Evolutionary conservation across 305 asterid genomes (phyloP), one percentile per base, ranked within the genome.

Genomic region (Euphrasia arctica): DNA sequence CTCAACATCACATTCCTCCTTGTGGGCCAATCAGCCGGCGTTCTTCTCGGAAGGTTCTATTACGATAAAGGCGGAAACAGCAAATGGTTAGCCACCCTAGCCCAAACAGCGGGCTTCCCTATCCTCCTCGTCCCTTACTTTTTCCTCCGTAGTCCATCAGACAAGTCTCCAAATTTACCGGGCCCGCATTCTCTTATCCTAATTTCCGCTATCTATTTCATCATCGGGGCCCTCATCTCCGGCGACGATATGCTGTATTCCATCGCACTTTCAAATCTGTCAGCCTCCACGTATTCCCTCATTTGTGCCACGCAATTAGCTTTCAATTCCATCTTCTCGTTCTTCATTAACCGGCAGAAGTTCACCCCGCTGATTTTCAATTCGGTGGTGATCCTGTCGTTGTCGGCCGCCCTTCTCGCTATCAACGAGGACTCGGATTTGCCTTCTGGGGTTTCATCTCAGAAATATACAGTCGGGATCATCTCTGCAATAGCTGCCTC

Each of bases 171-270:
- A 28, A 65, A 59, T 58, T 27, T 4, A 22, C 61, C 81, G 34
- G 9, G 58, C 13, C 69, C 71, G 15, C n/a, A n/a, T n/a, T 71
- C 95, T 29, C 27, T 74, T 59, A 62, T 70, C 63, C 28, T 67
- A 11, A 47, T 85, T 11, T 42, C 64, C 54, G 4, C 72, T 22
- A 71, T 85, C 66, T 93, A 88, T 69, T 51, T 79, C 10, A 67
- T 84, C 50, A 73, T 84, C 25, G 99, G 97, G 18, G 82, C 43
- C 67, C 25, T 83, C 2, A 62, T 76, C 61, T 90, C 96, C 0
- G 97, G 96, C 55, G 97, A 93, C 59, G 82, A 90, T 81, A 81
- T 93, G 99, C 70, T 93, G 0, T 93, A 88, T 77, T 90, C 99
- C n/a, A 67, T 75, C 14, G 95, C 90, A 51, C 87, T 93, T 15